Conservation (phyloP, 257 asterid species). For the Solanum pinnatisectum region DNA sequence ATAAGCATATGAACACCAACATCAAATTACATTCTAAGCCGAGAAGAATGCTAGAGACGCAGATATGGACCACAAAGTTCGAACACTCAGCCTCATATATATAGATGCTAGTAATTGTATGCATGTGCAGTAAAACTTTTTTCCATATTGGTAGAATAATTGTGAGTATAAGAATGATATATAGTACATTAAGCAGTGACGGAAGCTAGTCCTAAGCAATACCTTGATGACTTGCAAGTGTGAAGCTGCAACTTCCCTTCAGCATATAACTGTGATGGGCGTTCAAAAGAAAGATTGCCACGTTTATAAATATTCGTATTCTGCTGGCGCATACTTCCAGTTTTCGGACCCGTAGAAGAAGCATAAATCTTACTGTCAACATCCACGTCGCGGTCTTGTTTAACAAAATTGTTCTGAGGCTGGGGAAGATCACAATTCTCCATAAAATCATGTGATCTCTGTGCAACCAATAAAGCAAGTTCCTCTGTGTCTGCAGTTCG, state of each 20-base stretch:
- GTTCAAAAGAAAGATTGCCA: slow-evolving; percentile 8
- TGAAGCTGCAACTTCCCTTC: slow-evolving; percentile 12
- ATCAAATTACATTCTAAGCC: neutral
- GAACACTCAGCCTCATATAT: neutral
- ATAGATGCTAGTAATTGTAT: neutral
- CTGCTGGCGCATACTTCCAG: neutral
- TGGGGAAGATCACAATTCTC: slow-evolving; percentile 87
- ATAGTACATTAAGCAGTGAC: neutral
- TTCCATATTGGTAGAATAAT: neutral
- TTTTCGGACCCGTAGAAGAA: slow-evolving; percentile 11
- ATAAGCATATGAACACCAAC: neutral
- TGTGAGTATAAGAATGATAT: neutral
- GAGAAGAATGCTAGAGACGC: neutral
- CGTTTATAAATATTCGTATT: neutral
- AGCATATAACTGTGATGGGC: slow-evolving; percentile 12
- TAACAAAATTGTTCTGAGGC: slow-evolving; percentile 36
- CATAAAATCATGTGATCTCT: slow-evolving; percentile 41
- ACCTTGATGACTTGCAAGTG: slow-evolving; percentile 32
- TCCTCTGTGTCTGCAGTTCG: slow-evolving; percentile 69
- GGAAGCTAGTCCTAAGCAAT: neutral
- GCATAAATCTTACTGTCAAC: slow-evolving; percentile 7
- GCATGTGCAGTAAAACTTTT: neutral
- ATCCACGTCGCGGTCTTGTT: slow-evolving; percentile 26
- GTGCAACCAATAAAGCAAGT: slow-evolving; percentile 59
- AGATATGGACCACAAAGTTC: neutral